A percentile compares a stretch with the other conserved stretches of the same genome.
Evolutionary conservation across 768 basidiomycete species (phyloP).

Genomic region (Mycena rosella): DNA sequence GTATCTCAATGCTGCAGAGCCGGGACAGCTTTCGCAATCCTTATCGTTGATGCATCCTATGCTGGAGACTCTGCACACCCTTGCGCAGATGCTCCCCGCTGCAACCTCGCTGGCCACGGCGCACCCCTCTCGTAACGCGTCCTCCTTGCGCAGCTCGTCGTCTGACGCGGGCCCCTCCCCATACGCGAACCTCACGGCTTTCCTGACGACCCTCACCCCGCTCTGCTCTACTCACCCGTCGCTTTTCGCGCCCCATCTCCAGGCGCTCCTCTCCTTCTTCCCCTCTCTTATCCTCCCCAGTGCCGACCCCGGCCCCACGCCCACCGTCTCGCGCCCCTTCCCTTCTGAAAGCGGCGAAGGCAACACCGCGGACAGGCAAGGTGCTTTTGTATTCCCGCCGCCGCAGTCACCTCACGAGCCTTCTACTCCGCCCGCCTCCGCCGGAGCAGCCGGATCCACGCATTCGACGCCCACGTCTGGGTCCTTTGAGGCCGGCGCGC

Average conservation of each 20-base stretch:
- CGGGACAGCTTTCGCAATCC: slow-evolving; percentile 71
- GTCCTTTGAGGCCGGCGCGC: slow-evolving; percentile 45
- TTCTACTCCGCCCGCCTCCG: slow-evolving; percentile 60
- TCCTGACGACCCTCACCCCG: slow-evolving; percentile 78
- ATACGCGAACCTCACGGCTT: slow-evolving; percentile 68
- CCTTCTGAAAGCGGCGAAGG: slow-evolving; percentile 44
- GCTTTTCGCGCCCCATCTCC: slow-evolving; percentile 82
- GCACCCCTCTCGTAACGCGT: slow-evolving; percentile 33
- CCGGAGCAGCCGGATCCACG: slow-evolving; percentile 61
- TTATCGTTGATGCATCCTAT: slow-evolving; percentile 74
- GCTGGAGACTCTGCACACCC: slow-evolving; percentile 78
- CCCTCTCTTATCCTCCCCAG: slow-evolving; percentile 77
- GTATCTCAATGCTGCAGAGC: slow-evolving; percentile 74
- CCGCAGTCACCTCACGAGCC: slow-evolving; percentile 32
- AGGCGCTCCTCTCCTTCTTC: slow-evolving; percentile 76
- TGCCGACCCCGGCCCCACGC: slow-evolving; percentile 63
- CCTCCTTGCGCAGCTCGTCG: slow-evolving; percentile 41
- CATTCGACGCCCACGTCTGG: slow-evolving; percentile 48
- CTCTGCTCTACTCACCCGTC: slow-evolving; percentile 75
- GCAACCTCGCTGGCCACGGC: slow-evolving; percentile 42
- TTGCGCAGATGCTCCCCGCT: slow-evolving; percentile 55
- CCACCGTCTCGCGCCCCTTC: slow-evolving; percentile 62
- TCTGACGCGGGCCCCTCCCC: slow-evolving; percentile 41
- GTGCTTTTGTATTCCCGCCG: slow-evolving; percentile 58
- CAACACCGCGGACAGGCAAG: slow-evolving; percentile 42